These are phyloP conservation scores for Paraphaeosphaeria minitans DNA, from an alignment of 2,329 filamentous ascomycete species.

Conservation along the genomic window DNA sequence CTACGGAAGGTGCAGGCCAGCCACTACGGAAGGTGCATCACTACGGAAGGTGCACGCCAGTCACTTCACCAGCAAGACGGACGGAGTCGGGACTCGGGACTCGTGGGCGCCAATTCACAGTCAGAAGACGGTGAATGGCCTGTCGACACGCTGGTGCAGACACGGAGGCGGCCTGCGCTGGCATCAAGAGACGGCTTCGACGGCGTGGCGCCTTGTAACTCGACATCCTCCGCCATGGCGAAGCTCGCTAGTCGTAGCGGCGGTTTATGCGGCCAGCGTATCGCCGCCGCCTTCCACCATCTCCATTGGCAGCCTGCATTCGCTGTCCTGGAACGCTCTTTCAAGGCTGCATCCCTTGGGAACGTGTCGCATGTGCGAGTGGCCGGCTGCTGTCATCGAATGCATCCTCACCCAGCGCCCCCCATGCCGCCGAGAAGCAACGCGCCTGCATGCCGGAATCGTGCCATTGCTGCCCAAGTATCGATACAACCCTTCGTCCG, in stretches of 20 bases:
- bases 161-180: constrained; percentile 35
- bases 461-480: constrained; percentile 33
- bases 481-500: constrained; percentile 12
- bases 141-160: constrained; percentile 21
- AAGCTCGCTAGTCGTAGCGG: constrained; percentile 22
- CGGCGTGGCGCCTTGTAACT: constrained; percentile 41
- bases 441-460: constrained; percentile 22
- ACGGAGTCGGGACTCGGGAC: constrained; percentile 20
- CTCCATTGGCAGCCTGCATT: constrained; percentile 18
- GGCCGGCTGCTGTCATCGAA: constrained; percentile 23
- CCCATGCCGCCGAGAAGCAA: constrained; percentile 22
- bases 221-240: constrained; percentile 19
- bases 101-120: constrained; percentile 10
- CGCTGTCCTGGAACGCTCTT: constrained; percentile 3
- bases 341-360: constrained; percentile 33
- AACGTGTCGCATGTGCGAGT: constrained; percentile 39
- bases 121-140: constrained; percentile 27
- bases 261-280: constrained; percentile 43
- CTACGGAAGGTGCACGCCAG: too few relatives aligned
- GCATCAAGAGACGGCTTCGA: too few relatives aligned
- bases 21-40: too few relatives aligned
- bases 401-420: constrained; percentile 28
- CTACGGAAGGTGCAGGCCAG: too few relatives aligned
- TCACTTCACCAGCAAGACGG: too few relatives aligned
- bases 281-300: constrained; percentile 21